A percentile compares a stretch with the other conserved stretches of the same genome.
These are phyloP conservation scores for Corymbia calophylla DNA, from an alignment of 441 rosid genomes.

Conservation along the genomic window DNA sequence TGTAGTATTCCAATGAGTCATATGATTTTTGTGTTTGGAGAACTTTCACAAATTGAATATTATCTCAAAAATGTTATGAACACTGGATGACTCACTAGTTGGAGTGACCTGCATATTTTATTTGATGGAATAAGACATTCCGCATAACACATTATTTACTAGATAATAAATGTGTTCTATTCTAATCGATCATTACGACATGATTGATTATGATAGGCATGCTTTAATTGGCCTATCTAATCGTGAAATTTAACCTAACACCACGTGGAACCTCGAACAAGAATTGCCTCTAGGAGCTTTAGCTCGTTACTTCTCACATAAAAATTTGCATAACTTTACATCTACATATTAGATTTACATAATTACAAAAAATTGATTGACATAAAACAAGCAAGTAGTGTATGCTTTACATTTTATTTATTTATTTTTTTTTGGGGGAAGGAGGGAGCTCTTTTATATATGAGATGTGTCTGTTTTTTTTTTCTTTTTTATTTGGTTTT, in stretches of 20 bases:
- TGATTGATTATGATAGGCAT: background rate
- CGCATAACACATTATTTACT: background rate
- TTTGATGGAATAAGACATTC: background rate
- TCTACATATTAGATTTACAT: background rate
- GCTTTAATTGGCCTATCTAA: background rate
- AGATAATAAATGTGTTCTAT: background rate
- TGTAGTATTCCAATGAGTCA: background rate
- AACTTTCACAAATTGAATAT: background rate
- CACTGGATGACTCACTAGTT: background rate
- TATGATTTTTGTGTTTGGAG: background rate
- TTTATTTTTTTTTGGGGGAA: background rate
- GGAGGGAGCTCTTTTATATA: background rate
- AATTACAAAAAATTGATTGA: background rate
- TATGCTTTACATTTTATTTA: background rate
- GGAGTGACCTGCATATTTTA: rapidly evolving
- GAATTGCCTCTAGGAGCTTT: background rate
- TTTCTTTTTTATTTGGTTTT: background rate
- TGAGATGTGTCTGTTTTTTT: background rate
- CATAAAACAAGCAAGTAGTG: background rate
- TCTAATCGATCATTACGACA: background rate
- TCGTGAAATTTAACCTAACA: background rate
- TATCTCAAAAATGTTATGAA: background rate
- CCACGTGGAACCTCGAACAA: background rate
- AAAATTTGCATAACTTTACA: background rate
- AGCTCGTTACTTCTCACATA: background rate